Percentiles rank a stretch among this genome's conserved stretches.
phyloP scores from a whole-genome alignment of 2,329 filamentous ascomycete genomes.

The Neonectria sp. region DNA sequence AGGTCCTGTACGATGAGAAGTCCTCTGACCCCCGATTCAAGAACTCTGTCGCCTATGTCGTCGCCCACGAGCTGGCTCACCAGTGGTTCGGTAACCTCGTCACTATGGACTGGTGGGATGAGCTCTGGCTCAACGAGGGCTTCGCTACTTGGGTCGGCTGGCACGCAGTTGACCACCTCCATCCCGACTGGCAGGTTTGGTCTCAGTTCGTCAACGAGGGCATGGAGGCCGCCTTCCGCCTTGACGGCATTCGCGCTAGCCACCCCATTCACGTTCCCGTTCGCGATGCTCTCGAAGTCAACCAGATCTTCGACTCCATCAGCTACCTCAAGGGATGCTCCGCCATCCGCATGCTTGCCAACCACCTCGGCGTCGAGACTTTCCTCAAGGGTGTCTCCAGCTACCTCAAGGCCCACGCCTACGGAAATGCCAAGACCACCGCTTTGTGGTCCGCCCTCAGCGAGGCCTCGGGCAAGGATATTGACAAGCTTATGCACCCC shows the following conservation, averaged over 20 bases:
- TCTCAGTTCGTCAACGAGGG: constrained; percentile 96
- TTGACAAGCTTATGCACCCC: constrained; percentile 88
- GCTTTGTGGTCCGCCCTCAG: constrained; percentile 92
- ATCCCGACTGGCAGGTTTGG: constrained; percentile 99
- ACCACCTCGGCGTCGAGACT: constrained; percentile 87
- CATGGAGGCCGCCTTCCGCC: constrained; percentile 90
- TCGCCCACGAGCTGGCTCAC: constrained; percentile 97
- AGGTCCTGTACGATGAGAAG: constrained; percentile 95
- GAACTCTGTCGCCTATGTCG: constrained; percentile 95
- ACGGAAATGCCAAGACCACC: constrained; percentile 90
- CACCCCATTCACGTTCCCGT: constrained; percentile 98
- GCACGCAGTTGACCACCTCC: constrained; percentile 90
- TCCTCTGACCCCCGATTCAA: constrained; percentile 92
- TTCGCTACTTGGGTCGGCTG: constrained; percentile 99
- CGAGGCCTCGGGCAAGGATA: constrained; percentile 89
- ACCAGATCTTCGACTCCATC: constrained; percentile 98
- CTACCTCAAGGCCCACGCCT: constrained; percentile 91
- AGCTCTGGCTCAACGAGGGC: constrained; percentile 94
- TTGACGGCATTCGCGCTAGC: constrained; percentile 91
- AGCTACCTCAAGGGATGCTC: constrained; percentile 98
- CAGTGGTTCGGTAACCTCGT: constrained; percentile 98
- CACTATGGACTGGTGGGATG: constrained; percentile 97
- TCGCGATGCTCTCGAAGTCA: constrained; percentile 92
- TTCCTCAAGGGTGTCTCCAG: constrained; percentile 92
- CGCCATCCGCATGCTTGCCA: constrained; percentile 95